phyloP scores from a whole-genome alignment of 139 green algal genomes.

The Coelastrella sp. region DNA sequence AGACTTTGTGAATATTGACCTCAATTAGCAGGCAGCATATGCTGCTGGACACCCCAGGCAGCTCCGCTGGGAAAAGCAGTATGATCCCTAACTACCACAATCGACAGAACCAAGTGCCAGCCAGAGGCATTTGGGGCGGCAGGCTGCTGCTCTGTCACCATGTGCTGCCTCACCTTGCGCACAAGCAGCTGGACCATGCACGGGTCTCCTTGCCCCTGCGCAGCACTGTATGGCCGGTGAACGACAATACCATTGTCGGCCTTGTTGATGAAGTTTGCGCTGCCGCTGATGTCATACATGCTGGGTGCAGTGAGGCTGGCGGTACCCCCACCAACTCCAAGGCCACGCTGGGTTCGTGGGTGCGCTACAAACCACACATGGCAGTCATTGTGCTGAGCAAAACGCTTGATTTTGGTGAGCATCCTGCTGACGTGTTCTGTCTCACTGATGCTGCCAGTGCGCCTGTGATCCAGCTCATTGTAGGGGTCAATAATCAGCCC shows the following conservation, averaged over 20 bases:
- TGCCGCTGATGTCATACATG: conserved; percentile 97
- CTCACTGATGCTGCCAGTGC: conserved; percentile 75
- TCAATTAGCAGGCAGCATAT: too few species aligned
- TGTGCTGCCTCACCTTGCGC: conserved; percentile 24
- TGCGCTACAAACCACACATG: conserved; percentile 99
- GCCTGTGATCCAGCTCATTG: conserved; percentile 96
- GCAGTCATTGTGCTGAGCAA: conserved; percentile 86
- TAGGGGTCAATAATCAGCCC: conserved; percentile 98
- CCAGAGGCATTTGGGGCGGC: too few species aligned
- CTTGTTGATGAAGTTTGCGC: conserved; percentile 98
- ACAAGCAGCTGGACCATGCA: conserved; percentile 27
- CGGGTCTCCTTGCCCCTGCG: not conserved
- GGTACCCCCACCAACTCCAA: conserved; percentile 60
- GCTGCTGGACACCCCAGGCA: too few species aligned
- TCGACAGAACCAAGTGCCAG: too few species aligned
- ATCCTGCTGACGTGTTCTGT: conserved; percentile 97
- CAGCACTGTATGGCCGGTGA: conserved; percentile 72
- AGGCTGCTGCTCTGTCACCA: too few species aligned
- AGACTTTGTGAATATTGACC: too few species aligned
- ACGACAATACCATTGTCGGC: conserved; percentile 97
- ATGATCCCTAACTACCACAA: too few species aligned
- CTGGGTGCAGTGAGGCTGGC: conserved; percentile 63
- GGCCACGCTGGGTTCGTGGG: conserved; percentile 65
- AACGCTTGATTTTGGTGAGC: conserved; percentile 89
- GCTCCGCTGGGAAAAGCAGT: too few species aligned